These are phyloP conservation scores for Wickerhamia fluorescens DNA, from an alignment of 805 yeast species.

Conservation along the genomic window DNA sequence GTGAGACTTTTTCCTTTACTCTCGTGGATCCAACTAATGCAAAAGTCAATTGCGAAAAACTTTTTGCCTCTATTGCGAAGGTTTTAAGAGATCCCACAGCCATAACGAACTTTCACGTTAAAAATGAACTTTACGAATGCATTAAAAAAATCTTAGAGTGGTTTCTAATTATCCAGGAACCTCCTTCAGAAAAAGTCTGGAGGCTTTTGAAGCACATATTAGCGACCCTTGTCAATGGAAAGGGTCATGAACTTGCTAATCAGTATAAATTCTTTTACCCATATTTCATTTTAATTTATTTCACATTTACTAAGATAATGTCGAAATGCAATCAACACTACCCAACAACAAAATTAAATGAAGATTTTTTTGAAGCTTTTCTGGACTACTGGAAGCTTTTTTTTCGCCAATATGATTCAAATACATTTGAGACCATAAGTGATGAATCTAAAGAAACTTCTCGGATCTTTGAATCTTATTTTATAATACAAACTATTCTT, in stretches of 20 bases:
- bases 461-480: constrained; percentile 20
- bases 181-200: constrained; percentile 14
- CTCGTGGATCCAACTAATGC: constrained; percentile 18
- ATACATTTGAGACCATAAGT: constrained; percentile 6
- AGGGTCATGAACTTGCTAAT: constrained; percentile 1
- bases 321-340: too few species aligned
- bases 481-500: constrained; percentile 12
- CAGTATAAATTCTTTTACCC: constrained; percentile 9
- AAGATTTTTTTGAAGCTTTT: background rate
- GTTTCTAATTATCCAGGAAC: constrained; percentile 25
- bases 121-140: constrained; percentile 12
- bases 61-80: constrained; percentile 14
- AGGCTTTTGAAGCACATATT: constrained; percentile 9
- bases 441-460: constrained; percentile 1
- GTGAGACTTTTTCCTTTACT: constrained; percentile 17
- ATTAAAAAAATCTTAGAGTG: constrained; percentile 21
- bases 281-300: constrained; percentile 9
- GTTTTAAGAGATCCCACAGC: constrained; percentile 8
- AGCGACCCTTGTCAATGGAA: constrained; percentile 4
- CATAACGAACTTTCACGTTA: constrained; percentile 1
- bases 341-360: constrained; percentile 1
- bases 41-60: constrained; percentile 5
- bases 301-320: constrained; percentile 1
- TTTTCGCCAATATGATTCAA: constrained; percentile 8
- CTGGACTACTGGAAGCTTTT: constrained; percentile 6